Conservation (phyloP, 495 filamentous ascomycete species). For the Penicillium canescens region DNA sequence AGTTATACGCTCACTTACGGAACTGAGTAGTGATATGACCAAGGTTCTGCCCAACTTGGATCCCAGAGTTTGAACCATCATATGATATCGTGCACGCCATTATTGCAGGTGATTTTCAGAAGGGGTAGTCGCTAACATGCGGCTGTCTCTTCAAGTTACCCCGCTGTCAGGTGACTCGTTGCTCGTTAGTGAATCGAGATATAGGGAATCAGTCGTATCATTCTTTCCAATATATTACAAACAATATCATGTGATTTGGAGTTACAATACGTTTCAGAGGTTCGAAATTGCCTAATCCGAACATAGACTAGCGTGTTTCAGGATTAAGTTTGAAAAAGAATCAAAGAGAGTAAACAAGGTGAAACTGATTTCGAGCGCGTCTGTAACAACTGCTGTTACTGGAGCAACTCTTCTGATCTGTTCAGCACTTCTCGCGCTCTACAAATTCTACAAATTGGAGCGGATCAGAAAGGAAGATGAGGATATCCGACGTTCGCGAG, state of each 20-base stretch:
- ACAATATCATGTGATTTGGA: background rate
- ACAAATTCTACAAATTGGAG: too few species aligned
- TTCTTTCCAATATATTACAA: background rate
- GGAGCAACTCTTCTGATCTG: too few species aligned
- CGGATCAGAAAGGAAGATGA: too few species aligned
- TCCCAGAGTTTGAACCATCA: background rate
- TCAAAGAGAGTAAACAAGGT: background rate
- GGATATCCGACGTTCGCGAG: too few species aligned
- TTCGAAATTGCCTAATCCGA: background rate
- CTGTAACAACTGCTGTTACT: too few species aligned
- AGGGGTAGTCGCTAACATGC: background rate
- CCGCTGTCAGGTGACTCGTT: background rate
- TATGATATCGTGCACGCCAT: conserved; percentile 5
- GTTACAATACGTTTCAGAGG: background rate
- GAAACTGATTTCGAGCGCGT: conserved; percentile 1
- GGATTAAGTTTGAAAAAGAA: background rate
- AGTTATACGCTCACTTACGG: background rate
- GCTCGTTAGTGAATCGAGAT: too few species aligned
- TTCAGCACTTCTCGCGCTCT: too few species aligned
- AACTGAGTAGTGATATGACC: background rate
- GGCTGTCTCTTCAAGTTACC: background rate
- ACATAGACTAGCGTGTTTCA: background rate
- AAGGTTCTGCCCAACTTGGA: background rate
- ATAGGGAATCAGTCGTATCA: background rate
- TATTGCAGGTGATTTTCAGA: background rate